A percentile compares a stretch with the other conserved stretches of the same genome.
These are phyloP conservation scores for Basidiobolus meristosporus DNA, from an alignment of 371 early-diverging fungal species.

Conservation along the genomic window DNA sequence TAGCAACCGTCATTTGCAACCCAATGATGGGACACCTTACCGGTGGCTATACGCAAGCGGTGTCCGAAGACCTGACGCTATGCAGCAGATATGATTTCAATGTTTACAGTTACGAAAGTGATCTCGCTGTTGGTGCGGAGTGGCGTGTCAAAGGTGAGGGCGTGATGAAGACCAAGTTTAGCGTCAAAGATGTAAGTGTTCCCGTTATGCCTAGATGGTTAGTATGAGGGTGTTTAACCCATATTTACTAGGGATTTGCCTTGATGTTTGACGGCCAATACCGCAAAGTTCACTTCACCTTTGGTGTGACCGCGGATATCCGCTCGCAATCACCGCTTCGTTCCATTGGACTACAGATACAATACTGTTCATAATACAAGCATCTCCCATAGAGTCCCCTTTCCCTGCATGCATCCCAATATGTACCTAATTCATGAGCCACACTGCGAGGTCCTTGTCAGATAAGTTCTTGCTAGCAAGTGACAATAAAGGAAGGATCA, in stretches of 20 bases:
- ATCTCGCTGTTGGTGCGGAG: conserved; percentile 63
- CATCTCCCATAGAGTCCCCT: too few relatives aligned
- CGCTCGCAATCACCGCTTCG: conserved; percentile 17
- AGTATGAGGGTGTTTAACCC: background rate
- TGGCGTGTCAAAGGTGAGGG: conserved; percentile 36
- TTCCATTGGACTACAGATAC: conserved; percentile 38
- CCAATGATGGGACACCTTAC: conserved; percentile 80
- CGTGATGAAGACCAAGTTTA: conserved; percentile 31
- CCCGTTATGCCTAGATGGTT: background rate
- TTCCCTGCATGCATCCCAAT: too few relatives aligned
- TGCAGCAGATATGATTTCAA: conserved; percentile 76
- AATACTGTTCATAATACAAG: conserved; percentile 41
- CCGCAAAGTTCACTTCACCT: conserved; percentile 30
- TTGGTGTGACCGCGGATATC: conserved; percentile 32
- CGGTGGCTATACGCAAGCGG: conserved; percentile 57
- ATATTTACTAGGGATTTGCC: conserved; percentile 27
- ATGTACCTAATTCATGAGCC: too few relatives aligned
- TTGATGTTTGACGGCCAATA: conserved; percentile 48
- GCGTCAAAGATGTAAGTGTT: conserved; percentile 1
- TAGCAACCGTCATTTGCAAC: conserved; percentile 48
- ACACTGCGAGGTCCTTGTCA: too few relatives aligned
- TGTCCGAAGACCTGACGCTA: conserved; percentile 40
- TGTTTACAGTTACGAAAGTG: conserved; percentile 70
- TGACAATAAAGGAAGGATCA: too few relatives aligned
- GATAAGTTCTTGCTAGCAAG: too few relatives aligned